Conservation (phyloP, 495 filamentous ascomycete species). For the Amphirosellinia nigrospora region DNA sequence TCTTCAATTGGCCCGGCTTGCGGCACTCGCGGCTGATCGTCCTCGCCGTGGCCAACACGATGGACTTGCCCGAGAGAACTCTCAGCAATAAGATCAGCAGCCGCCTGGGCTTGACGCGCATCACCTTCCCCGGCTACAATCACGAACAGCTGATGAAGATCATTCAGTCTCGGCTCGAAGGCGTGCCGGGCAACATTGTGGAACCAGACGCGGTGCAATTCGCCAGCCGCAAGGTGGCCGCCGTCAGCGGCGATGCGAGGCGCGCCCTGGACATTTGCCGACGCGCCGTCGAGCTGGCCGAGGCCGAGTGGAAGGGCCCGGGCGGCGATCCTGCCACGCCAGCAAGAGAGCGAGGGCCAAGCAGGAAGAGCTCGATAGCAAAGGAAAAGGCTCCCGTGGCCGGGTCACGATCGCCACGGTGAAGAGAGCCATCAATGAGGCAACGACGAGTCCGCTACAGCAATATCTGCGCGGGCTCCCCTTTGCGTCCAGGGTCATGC, state of each 20-base stretch:
- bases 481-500: conserved; percentile 80
- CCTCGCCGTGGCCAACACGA: conserved; percentile 96
- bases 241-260: conserved; percentile 92
- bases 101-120: conserved; percentile 84
- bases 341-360: conserved; percentile 44
- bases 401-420: conserved; percentile 90
- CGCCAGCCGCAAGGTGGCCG: conserved; percentile 93
- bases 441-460: conserved; percentile 89
- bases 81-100: conserved; percentile 97
- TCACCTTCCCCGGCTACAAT: conserved; percentile 97
- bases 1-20: conserved; percentile 99
- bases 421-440: conserved; percentile 92
- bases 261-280: conserved; percentile 95
- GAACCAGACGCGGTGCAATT: conserved; percentile 96
- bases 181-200: conserved; percentile 87
- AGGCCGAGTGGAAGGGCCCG: conserved; percentile 63
- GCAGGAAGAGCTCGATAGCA: conserved; percentile 26
- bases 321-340: conserved; percentile 46
- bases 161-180: conserved; percentile 84
- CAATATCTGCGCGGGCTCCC: conserved; percentile 83
- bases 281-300: conserved; percentile 93
- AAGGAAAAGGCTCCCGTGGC: conserved; percentile 42
- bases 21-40: conserved; percentile 92
- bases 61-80: conserved; percentile 97
- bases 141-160: conserved; percentile 98